Base-by-base conservation (phyloP, 768 basidiomycete species). In the Pleurotus tuoliensis region DNA sequence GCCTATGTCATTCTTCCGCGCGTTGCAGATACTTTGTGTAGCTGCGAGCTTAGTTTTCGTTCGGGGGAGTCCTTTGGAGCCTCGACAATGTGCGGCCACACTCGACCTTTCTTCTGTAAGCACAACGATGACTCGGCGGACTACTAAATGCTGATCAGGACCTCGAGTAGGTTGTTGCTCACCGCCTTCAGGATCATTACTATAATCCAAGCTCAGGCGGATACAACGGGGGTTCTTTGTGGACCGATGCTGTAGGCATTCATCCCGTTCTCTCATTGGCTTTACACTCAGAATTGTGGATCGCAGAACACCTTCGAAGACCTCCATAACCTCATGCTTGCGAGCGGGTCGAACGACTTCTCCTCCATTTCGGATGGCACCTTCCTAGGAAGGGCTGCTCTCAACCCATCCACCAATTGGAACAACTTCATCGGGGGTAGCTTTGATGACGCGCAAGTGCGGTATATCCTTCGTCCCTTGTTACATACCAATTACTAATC, bases 271-370 rank as follows among this genome's bases (percentile, higher is more conserved):
- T 11, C 18, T 53, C 18, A 20, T 11, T 16, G 18, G 24, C 38
- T 47, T 25, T 22, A 18, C 13, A 20, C n/a, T 41, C 40, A 22
- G 12, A 56, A 43, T 40, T 25, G 20, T 16, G 5, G 22, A 37
- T 39, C 41, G 18, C 47, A 83, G 82, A 84, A 83, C 59, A 73
- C 81, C 4, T 60, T 82, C 27, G 82, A 83, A 61, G 81, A 83
- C 59, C 64, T 83, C 12, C 80, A 83, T 60, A 83, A 82, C 64
- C 66, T 83, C 51, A 83, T 83, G 82, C 73, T 83, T 11, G 76
- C 74, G 11, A 76, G 76, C 4, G 73, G 72, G 12, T 71, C 68
- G 3, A 63, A 79, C 56, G 66, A 75, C 13, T 83, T 73, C 46
- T 58, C 66, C 9, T 64, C 67, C 4, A 69, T 81, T 2, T 77